Percentiles rank a stretch among this genome's conserved stretches.
phyloP scores from a whole-genome alignment of 495 filamentous ascomycete genomes.

The Tuber indicum region DNA sequence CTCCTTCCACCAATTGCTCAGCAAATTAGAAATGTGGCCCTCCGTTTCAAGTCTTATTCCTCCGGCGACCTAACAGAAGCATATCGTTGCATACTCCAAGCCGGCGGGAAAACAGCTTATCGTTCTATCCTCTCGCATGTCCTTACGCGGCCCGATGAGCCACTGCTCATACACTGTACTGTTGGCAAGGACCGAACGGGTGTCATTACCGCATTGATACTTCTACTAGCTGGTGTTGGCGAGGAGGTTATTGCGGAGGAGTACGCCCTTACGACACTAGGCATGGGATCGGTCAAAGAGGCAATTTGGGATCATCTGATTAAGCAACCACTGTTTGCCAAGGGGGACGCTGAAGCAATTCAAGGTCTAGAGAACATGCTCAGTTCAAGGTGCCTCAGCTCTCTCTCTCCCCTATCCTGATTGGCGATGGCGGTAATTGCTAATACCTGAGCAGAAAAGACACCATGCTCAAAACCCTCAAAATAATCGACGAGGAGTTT shows the following conservation, averaged over 20 bases:
- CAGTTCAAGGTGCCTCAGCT: slow-evolving; percentile 46
- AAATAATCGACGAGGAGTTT: slow-evolving; percentile 50
- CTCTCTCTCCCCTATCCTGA: slow-evolving; percentile 12
- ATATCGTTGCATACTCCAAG: slow-evolving; percentile 39
- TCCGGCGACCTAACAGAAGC: slow-evolving; percentile 44
- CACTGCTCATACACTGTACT: slow-evolving; percentile 55
- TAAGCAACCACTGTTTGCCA: slow-evolving; percentile 26
- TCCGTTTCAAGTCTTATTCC: slow-evolving; percentile 24
- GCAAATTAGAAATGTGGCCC: slow-evolving; percentile 20
- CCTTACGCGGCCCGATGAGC: slow-evolving; percentile 33
- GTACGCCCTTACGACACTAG: slow-evolving; percentile 57
- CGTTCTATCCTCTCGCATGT: slow-evolving; percentile 44
- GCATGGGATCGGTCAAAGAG: slow-evolving; percentile 45
- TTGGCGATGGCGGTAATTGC: slow-evolving; percentile 10
- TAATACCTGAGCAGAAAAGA: slow-evolving; percentile 45
- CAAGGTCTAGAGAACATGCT: slow-evolving; percentile 50
- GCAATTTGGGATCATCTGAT: slow-evolving; percentile 42
- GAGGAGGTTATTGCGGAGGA: slow-evolving; percentile 56
- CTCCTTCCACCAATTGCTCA: neutral
- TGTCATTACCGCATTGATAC: slow-evolving; percentile 54
- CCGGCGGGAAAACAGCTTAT: slow-evolving; percentile 38
- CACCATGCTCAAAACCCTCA: slow-evolving; percentile 52
- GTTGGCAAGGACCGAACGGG: slow-evolving; percentile 62
- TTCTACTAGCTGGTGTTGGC: slow-evolving; percentile 53
- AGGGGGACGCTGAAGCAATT: slow-evolving; percentile 36